phyloP scores from a whole-genome alignment of 768 basidiomycete genomes.

The Trametes maxima region DNA sequence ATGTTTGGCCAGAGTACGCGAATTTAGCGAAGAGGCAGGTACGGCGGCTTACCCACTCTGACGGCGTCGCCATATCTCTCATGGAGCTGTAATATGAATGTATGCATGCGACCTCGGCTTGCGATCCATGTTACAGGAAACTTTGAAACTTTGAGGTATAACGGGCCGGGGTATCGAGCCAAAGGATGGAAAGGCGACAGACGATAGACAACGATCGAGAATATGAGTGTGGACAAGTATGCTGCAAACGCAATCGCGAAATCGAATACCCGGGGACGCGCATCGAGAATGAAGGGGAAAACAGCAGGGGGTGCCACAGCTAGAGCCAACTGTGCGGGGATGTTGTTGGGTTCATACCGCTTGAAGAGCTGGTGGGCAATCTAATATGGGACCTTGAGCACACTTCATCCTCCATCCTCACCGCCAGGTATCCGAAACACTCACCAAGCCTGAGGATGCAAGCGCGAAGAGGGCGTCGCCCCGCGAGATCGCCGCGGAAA shows the following conservation, averaged over 20 bases:
- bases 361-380: conserved; percentile 11
- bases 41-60: conserved; percentile 24
- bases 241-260: not conserved
- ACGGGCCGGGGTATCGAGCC: conserved; percentile 29
- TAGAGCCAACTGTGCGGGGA: not conserved
- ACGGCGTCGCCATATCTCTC: conserved; percentile 37
- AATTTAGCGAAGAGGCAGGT: not conserved
- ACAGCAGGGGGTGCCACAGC: not conserved
- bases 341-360: conserved; percentile 5
- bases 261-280: not conserved
- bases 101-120: conserved; percentile 22
- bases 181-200: conserved; percentile 32
- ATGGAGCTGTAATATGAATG: conserved; percentile 22
- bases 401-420: too few relatives aligned
- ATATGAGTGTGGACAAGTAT: conserved; percentile 13
- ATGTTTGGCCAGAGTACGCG: not conserved
- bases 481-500: too few relatives aligned
- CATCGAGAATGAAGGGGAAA: not conserved
- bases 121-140: conserved; percentile 14
- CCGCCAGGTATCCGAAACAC: too few relatives aligned
- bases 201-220: conserved; percentile 27
- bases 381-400: not conserved
- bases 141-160: conserved; percentile 24
- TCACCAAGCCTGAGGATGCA: too few relatives aligned
- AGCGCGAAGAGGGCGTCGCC: too few relatives aligned